Evolutionary conservation across 345 rosid genomes (phyloP).

Genomic region (Populus tremula): DNA sequence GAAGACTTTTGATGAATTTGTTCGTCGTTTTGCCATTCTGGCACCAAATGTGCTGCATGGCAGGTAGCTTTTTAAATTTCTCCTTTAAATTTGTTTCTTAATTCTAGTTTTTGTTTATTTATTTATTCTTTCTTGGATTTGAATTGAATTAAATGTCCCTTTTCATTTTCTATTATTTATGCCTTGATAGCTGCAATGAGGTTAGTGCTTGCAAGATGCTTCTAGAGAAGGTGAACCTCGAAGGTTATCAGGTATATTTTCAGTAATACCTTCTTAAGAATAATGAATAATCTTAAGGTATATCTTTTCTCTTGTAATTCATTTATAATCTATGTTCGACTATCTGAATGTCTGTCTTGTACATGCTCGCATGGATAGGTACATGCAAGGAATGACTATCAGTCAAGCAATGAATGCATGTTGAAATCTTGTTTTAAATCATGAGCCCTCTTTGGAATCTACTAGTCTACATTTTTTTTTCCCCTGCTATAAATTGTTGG

Average conservation of each 20-base stretch:
- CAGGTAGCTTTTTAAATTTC: slow-evolving; percentile 42
- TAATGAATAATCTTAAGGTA: neutral
- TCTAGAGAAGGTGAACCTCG: slow-evolving; percentile 66
- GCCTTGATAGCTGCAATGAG: slow-evolving; percentile 54
- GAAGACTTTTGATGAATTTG: slow-evolving; percentile 78
- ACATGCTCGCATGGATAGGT: neutral
- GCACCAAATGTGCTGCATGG: slow-evolving; percentile 65
- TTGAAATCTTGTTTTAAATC: slow-evolving; percentile 7
- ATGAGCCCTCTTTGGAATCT: neutral
- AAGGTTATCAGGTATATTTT: slow-evolving; percentile 82
- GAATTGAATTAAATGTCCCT: neutral
- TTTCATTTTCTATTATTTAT: slow-evolving; percentile 11
- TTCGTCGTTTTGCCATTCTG: slow-evolving; percentile 68
- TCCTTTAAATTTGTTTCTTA: neutral
- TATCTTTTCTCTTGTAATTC: neutral
- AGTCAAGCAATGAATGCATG: neutral
- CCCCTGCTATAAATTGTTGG: neutral
- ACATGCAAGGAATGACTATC: neutral
- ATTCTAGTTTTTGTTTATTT: neutral
- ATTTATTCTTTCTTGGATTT: neutral
- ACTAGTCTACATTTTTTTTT: no score
- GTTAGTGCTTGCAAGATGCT: slow-evolving; percentile 79
- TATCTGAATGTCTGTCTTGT: neutral
- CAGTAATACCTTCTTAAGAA: neutral
- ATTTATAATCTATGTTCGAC: slow-evolving; percentile 1